Evolutionary conservation across 805 yeast genomes (phyloP), one percentile per base, ranked within the genome.

Genomic region (Candida piceae): DNA sequence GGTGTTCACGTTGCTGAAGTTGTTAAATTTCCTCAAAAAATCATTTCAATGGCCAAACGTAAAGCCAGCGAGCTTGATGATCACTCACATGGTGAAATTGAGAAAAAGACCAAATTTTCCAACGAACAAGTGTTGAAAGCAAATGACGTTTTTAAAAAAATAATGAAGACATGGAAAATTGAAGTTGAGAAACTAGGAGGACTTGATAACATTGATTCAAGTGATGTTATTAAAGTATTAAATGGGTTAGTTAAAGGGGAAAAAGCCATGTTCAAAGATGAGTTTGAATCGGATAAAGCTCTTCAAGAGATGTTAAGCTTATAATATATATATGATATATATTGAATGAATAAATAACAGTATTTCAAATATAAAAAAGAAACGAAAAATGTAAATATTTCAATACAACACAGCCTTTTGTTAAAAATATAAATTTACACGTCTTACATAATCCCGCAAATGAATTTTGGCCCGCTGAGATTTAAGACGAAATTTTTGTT

Each of bases 1-100:
- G 98, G 98, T 62, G 89, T 93, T 32, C 95, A 93, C 57, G 98
- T 93, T 31, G 97, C 97, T 0, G 97, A 93, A 61, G 79, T 90
- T 21, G 97, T 90, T 15, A 83, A 85, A 48, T 93, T 93, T 60
- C 98, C 97, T 2, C 65, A 68, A 17, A 93, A 93, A 60, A 93
- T 93, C 34, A 78, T 93, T 32, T 73, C 76, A 39, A 93, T 93
- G 97, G 96, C 98, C 7, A 93, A 90, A 55, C 75, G 97, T 42
- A 90, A 90, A 58, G 95, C 97, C 0, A 67, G 73, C 5, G 97
- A 93, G 53, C 68, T 93, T 35, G 95, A 86, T 57, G 84, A 77
- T 39, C 67, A 71, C 27, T 68, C 63, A 7, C 57, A 62, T 41
- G 62, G 66, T 17, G 50, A 66, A 26, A 58, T 60, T n/a, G n/a